phyloP scores from a whole-genome alignment of 345 rosid genomes.

The Passiflora organensis region DNA sequence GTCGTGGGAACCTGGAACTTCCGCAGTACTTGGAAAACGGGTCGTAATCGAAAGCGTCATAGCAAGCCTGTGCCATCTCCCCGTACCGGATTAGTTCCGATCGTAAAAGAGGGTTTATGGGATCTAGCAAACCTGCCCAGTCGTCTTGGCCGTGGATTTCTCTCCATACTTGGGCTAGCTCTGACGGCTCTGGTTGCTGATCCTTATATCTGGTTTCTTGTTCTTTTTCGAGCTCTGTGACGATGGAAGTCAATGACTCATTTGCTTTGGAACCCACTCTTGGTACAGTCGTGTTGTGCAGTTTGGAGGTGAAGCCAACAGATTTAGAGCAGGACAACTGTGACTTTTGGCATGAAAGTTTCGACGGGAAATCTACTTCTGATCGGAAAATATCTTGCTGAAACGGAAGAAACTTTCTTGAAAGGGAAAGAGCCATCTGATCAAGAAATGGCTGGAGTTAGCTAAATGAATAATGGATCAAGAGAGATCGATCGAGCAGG shows the following conservation, averaged over 20 bases:
- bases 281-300: background rate
- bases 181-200: slow-evolving; percentile 14
- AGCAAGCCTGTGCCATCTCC: slow-evolving; percentile 82
- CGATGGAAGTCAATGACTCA: slow-evolving; percentile 33
- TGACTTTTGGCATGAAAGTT: slow-evolving; percentile 15
- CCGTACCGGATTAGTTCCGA: slow-evolving; percentile 84
- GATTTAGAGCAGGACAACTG: background rate
- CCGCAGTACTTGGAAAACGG: slow-evolving; percentile 73
- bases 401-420: background rate
- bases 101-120: slow-evolving; percentile 65
- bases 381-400: background rate
- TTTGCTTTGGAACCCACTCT: slow-evolving; percentile 27
- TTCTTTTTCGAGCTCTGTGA: slow-evolving; percentile 29
- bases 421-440: background rate
- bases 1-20: slow-evolving; percentile 56
- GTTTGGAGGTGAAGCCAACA: slow-evolving; percentile 9
- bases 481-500: too few relatives aligned
- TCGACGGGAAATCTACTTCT: slow-evolving; percentile 2
- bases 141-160: slow-evolving; percentile 76
- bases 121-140: slow-evolving; percentile 71
- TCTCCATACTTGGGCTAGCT: slow-evolving; percentile 51
- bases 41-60: slow-evolving; percentile 79
- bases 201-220: slow-evolving; percentile 8
- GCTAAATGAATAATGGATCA: too few relatives aligned
- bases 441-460: too few relatives aligned